These are phyloP conservation scores for Melanopsichium pennsylvanicum DNA, from an alignment of 1,284 basidiomycete species.

Conservation along the genomic window DNA sequence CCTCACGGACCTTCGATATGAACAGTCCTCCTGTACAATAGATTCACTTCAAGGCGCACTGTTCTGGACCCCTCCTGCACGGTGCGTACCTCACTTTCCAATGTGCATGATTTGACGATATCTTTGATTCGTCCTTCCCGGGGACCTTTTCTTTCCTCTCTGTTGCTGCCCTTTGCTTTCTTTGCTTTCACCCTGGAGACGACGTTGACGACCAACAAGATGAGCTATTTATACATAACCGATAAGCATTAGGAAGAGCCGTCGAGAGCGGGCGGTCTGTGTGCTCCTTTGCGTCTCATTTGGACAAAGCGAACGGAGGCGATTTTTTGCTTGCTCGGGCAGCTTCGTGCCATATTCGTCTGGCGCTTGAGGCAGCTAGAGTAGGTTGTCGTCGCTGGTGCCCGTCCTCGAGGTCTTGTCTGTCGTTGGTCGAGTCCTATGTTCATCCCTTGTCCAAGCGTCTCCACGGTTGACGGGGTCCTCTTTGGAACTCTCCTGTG, in stretches of 20 bases:
- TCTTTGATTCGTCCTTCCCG: conserved; percentile 16
- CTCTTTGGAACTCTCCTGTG: conserved; percentile 36
- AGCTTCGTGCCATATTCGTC: conserved; percentile 20
- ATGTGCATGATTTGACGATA: conserved; percentile 19
- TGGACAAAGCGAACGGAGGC: conserved; percentile 35
- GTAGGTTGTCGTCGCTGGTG: conserved; percentile 20
- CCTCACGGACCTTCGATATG: conserved; percentile 15
- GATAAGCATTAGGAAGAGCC: conserved; percentile 65
- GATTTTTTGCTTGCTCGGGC: conserved; percentile 1
- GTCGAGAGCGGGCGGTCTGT: conserved; percentile 64
- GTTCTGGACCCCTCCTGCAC: conserved; percentile 48
- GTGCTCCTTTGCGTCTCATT: conserved; percentile 48
- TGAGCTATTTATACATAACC: conserved; percentile 61
- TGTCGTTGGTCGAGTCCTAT: conserved; percentile 44
- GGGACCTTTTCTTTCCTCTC: conserved; percentile 11
- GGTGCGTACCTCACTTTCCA: conserved; percentile 48
- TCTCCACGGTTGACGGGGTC: conserved; percentile 40
- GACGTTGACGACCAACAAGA: conserved; percentile 45
- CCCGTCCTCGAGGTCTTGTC: conserved; percentile 32
- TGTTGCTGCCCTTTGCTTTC: neutral
- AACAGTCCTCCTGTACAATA: conserved; percentile 43
- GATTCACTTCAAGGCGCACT: conserved; percentile 47
- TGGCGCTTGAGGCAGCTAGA: conserved; percentile 28
- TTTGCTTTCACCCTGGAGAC: neutral
- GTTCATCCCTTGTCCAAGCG: conserved; percentile 46